These are phyloP conservation scores for Chaetomium sp. DNA, from an alignment of 2,329 filamentous ascomycete genomes.

Conservation along the genomic window DNA sequence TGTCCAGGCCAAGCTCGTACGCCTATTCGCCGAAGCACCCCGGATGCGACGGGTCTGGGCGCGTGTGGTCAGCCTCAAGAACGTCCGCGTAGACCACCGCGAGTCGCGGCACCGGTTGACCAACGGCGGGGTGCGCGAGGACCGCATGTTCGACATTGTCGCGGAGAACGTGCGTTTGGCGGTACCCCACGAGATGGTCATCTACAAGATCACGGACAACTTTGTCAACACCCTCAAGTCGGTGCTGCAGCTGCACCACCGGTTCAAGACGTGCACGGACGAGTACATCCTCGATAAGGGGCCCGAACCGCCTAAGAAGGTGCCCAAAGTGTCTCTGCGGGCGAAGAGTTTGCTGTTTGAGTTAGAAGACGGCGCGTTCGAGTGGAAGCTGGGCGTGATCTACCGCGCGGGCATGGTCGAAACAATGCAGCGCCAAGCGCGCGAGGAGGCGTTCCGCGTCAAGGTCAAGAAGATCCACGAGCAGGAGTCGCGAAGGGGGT, in stretches of 20 bases:
- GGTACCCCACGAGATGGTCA: conserved; percentile 83
- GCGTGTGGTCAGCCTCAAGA: conserved; percentile 75
- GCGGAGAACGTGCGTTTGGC: conserved; percentile 81
- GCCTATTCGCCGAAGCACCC: conserved; percentile 84
- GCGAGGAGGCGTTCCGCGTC: conserved; percentile 81
- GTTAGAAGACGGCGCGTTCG: conserved; percentile 91
- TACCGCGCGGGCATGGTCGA: conserved; percentile 85
- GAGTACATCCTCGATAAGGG: conserved; percentile 83
- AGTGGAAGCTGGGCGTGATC: conserved; percentile 94
- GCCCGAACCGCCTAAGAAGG: conserved; percentile 76
- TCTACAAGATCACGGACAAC: conserved; percentile 92
- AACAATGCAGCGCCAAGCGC: conserved; percentile 80
- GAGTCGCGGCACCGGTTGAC: conserved; percentile 65
- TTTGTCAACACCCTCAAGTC: conserved; percentile 82
- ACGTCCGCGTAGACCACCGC: conserved; percentile 71
- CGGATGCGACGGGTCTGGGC: conserved; percentile 81
- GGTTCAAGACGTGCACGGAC: conserved; percentile 79
- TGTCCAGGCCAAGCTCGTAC: conserved; percentile 65
- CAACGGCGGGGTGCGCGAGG: conserved; percentile 53
- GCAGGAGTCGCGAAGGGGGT: conserved; percentile 53
- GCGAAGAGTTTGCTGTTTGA: conserved; percentile 82
- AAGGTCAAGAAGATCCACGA: conserved; percentile 82
- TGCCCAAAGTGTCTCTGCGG: conserved; percentile 79
- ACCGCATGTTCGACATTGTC: conserved; percentile 76
- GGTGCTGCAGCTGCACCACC: conserved; percentile 82